Conservation (phyloP, 768 basidiomycete genomes). For the Rhodocollybia butyracea region DNA sequence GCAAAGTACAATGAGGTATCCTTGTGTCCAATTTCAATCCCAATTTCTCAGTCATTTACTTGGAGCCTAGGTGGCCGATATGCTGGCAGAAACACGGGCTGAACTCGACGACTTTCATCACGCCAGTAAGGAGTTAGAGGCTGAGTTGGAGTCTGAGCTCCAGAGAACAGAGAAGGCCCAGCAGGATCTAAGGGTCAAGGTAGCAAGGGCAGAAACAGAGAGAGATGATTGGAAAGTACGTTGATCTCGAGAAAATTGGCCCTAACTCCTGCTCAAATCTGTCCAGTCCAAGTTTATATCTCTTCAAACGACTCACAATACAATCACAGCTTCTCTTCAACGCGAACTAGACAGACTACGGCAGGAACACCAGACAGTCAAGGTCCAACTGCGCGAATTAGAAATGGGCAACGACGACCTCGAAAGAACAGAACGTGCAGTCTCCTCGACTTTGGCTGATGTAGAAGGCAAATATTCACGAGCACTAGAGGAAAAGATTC, state of each 20-base stretch:
- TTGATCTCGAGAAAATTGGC: neutral
- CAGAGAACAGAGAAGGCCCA: slow-evolving; percentile 85
- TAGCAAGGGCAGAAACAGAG: slow-evolving; percentile 66
- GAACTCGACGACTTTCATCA: slow-evolving; percentile 88
- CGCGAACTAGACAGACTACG: slow-evolving; percentile 84
- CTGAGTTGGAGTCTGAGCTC: slow-evolving; percentile 89
- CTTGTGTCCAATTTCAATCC: neutral
- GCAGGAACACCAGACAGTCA: slow-evolving; percentile 66
- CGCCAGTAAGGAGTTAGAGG: slow-evolving; percentile 88
- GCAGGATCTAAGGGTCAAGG: slow-evolving; percentile 73
- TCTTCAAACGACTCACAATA: slow-evolving; percentile 87
- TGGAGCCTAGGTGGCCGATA: slow-evolving; percentile 72
- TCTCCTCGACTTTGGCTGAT: slow-evolving; percentile 77
- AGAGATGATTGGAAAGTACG: slow-evolving; percentile 92
- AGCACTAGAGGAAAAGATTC: slow-evolving; percentile 93
- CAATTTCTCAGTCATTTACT: too few relatives aligned
- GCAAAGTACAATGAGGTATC: slow-evolving; percentile 69
- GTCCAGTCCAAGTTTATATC: slow-evolving; percentile 77
- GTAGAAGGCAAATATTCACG: slow-evolving; percentile 87
- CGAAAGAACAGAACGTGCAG: slow-evolving; percentile 90
- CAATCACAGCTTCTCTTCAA: slow-evolving; percentile 86
- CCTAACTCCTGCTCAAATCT: slow-evolving; percentile 7
- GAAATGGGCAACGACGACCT: slow-evolving; percentile 99
- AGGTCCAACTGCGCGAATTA: slow-evolving; percentile 78
- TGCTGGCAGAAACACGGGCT: slow-evolving; percentile 78